Evolutionary conservation across 345 rosid genomes (phyloP).

Genomic region (Eucalyptus camaldulensis): DNA sequence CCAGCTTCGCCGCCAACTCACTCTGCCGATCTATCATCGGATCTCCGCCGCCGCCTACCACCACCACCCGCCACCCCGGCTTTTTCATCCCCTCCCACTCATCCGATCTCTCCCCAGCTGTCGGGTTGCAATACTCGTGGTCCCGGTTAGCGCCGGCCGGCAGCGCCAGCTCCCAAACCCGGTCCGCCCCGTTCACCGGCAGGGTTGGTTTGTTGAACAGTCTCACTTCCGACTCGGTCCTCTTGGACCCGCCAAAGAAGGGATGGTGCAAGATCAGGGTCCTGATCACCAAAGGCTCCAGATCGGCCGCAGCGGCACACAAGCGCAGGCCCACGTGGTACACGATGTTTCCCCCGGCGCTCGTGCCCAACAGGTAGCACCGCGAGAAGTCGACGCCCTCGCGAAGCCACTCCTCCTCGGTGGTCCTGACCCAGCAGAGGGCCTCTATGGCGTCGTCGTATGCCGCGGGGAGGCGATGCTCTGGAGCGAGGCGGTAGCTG

Average conservation of each 20-base stretch:
- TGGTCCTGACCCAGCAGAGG: slow-evolving; percentile 7
- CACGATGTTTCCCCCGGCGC: slow-evolving; percentile 17
- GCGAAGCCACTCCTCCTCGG: slow-evolving; percentile 13
- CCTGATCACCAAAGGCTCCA: slow-evolving; percentile 2
- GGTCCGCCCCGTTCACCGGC: slow-evolving; percentile 10
- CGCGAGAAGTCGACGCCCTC: slow-evolving; percentile 15
- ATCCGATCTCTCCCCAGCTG: neutral
- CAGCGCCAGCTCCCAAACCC: slow-evolving; percentile 21
- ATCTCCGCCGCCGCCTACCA: slow-evolving; percentile 4
- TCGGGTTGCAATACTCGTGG: slow-evolving; percentile 24
- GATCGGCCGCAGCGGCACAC: neutral
- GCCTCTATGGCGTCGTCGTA: slow-evolving; percentile 35
- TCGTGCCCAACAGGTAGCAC: slow-evolving; percentile 18
- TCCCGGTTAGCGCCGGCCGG: slow-evolving; percentile 23
- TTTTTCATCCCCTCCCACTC: neutral
- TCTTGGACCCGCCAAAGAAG: slow-evolving; percentile 15
- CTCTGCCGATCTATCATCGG: slow-evolving; percentile 10
- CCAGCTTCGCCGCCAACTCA: slow-evolving; percentile 5
- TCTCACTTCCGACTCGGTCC: slow-evolving; percentile 8
- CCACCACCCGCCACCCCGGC: slow-evolving; percentile 6
- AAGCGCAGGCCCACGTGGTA: slow-evolving; percentile 2
- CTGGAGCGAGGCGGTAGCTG: slow-evolving; percentile 21
- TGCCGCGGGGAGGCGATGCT: slow-evolving; percentile 15
- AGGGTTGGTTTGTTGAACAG: neutral
- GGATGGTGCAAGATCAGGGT: slow-evolving; percentile 22